Conservation (phyloP, 441 rosid genomes). For the Eruca vesicaria region DNA sequence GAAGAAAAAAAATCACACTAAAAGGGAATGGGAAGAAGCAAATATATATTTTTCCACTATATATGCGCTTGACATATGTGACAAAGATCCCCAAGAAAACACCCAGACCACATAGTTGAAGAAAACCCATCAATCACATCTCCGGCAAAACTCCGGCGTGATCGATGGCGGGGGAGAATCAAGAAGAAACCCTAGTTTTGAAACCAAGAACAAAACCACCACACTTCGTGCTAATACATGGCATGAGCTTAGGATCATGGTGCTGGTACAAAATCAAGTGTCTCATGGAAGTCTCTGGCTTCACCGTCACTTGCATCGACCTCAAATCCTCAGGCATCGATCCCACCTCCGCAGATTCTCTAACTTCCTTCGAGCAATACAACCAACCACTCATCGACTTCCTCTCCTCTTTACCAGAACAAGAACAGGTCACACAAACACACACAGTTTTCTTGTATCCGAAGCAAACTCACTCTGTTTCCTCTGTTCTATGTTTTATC, state of each 20-base stretch:
- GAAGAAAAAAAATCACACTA: neutral
- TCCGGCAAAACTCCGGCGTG: slow-evolving; percentile 19
- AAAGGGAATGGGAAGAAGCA: slow-evolving; percentile 4
- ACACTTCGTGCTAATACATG: slow-evolving; percentile 86
- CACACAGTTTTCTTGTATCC: slow-evolving; percentile 3
- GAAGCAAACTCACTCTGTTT: slow-evolving; percentile 26
- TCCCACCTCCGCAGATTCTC: slow-evolving; percentile 43
- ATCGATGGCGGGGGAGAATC: slow-evolving; percentile 36
- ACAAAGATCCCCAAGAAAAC: neutral
- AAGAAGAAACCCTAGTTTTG: neutral
- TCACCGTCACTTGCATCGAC: slow-evolving; percentile 75
- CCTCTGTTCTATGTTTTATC: slow-evolving; percentile 7
- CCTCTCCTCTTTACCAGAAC: slow-evolving; percentile 56
- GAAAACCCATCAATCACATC: neutral
- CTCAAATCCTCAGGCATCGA: slow-evolving; percentile 73
- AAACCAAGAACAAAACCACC: slow-evolving; percentile 19
- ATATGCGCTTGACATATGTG: slow-evolving; percentile 24
- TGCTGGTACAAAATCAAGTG: slow-evolving; percentile 87
- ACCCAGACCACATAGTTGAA: neutral
- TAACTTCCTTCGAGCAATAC: slow-evolving; percentile 67
- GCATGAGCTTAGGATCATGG: slow-evolving; percentile 81
- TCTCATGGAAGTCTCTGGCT: slow-evolving; percentile 80
- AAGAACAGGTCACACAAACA: slow-evolving; percentile 49
- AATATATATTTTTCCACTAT: slow-evolving; percentile 12
- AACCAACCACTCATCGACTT: slow-evolving; percentile 73